phyloP scores from a whole-genome alignment of 1,284 basidiomycete species.

The Singerocomus inundabilis region DNA sequence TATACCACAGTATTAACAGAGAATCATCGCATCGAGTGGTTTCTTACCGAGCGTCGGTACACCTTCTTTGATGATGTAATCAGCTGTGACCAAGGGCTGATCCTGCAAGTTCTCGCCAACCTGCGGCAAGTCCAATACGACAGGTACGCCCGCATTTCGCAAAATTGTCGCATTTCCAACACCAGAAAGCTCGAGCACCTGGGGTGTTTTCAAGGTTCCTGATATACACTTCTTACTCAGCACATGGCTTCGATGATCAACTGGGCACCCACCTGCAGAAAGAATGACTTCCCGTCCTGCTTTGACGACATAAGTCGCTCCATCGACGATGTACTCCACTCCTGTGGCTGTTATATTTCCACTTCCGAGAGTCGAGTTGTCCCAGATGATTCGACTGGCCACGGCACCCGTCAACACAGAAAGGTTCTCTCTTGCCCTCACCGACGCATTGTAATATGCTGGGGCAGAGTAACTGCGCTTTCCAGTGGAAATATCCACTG shows the following conservation, averaged over 20 bases:
- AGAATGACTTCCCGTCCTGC: slow-evolving; percentile 3
- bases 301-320: slow-evolving; percentile 1
- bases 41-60: not conserved
- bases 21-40: not conserved
- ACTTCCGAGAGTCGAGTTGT: not conserved
- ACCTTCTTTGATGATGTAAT: not conserved
- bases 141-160: not conserved
- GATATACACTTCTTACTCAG: not conserved
- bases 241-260: not conserved
- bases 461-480: slow-evolving; percentile 2
- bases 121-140: slow-evolving; percentile 1
- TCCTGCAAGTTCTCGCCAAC: slow-evolving; percentile 7
- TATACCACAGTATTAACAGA: not conserved
- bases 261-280: not conserved
- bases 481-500: not conserved
- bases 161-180: not conserved
- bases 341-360: slow-evolving; percentile 1
- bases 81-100: not conserved
- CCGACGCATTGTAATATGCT: not conserved
- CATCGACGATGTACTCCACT: slow-evolving; percentile 5
- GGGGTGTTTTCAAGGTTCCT: slow-evolving; percentile 3
- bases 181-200: not conserved
- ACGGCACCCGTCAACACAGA: not conserved
- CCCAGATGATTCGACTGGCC: slow-evolving; percentile 4
- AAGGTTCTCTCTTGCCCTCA: not conserved